phyloP scores from a whole-genome alignment of 306 rosid genomes.

The Echinosophora koreensis region DNA sequence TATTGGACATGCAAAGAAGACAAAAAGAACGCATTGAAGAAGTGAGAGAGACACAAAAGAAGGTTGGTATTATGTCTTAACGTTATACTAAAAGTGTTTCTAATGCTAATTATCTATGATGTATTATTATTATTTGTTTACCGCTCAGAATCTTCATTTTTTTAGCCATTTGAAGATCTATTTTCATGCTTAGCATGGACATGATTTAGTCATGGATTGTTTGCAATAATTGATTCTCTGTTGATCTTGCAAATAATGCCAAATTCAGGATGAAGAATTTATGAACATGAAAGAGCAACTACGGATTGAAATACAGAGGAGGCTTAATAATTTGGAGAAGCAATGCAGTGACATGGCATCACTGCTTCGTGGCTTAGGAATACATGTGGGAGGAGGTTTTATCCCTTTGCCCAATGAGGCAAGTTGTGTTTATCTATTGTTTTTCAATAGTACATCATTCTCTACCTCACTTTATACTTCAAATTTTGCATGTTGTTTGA shows the following conservation, averaged over 20 bases:
- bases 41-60: conserved; percentile 91
- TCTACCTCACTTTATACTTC: conserved; percentile 13
- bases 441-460: conserved; percentile 19
- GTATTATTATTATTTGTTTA: conserved; percentile 12
- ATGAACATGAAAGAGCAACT: conserved; percentile 78
- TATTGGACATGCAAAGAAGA: conserved; percentile 80
- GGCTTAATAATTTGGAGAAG: conserved; percentile 71
- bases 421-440: conserved; percentile 45
- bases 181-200: conserved; percentile 26
- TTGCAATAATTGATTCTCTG: conserved; percentile 20
- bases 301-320: conserved; percentile 75
- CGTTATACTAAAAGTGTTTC: conserved; percentile 8
- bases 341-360: conserved; percentile 76
- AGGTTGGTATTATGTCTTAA: conserved; percentile 61
- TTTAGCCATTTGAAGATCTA: conserved; percentile 15
- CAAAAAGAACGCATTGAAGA: conserved; percentile 91
- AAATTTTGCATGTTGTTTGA: conserved; percentile 32
- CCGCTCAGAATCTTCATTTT: background rate
- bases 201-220: conserved; percentile 2
- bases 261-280: conserved; percentile 82
- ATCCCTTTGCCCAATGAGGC: conserved; percentile 69
- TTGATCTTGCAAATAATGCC: conserved; percentile 40
- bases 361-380: conserved; percentile 86
- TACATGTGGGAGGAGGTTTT: conserved; percentile 66
- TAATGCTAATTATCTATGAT: conserved; percentile 28